A percentile compares a stretch with the other conserved stretches of the same genome.
Evolutionary conservation across 1,284 basidiomycete species (phyloP).

Genomic region (Porogramme epimiltina): DNA sequence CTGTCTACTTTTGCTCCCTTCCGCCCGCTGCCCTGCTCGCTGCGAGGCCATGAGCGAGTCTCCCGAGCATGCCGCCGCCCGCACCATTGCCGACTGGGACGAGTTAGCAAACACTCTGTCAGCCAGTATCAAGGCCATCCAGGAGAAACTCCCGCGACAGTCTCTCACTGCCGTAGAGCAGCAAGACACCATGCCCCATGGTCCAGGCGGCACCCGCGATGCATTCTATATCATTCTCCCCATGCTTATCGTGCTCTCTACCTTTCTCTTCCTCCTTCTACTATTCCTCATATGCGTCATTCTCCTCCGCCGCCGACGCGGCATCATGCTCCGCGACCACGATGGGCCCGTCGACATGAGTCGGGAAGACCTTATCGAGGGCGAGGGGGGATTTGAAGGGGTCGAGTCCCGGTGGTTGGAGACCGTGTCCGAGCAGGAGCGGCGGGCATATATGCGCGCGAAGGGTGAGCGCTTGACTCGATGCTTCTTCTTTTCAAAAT

Average conservation of each 20-base stretch:
- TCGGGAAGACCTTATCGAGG: conserved; percentile 86
- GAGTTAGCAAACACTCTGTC: conserved; percentile 19
- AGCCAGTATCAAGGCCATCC: conserved; percentile 26
- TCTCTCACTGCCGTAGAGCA: conserved; percentile 8
- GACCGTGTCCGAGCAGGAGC: conserved; percentile 66
- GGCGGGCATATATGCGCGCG: conserved; percentile 80
- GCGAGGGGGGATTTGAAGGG: conserved; percentile 89
- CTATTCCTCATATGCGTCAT: conserved; percentile 88
- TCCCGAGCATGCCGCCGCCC: conserved; percentile 10
- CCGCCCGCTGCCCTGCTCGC: background rate
- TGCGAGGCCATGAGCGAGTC: conserved; percentile 21
- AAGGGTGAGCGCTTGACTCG: conserved; percentile 71
- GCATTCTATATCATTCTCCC: conserved; percentile 85
- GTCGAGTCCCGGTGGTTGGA: conserved; percentile 95
- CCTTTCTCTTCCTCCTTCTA: conserved; percentile 89
- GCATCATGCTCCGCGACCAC: conserved; percentile 82
- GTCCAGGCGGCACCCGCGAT: conserved; percentile 33
- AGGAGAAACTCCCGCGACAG: conserved; percentile 27
- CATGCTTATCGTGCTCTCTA: conserved; percentile 89
- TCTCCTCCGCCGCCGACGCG: conserved; percentile 77
- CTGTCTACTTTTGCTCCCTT: conserved; percentile 1
- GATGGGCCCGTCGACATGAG: conserved; percentile 95
- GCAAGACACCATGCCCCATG: conserved; percentile 27
- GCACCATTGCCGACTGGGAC: conserved; percentile 18
- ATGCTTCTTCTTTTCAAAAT: background rate